Base-by-base conservation (phyloP, 176 grass and related monocot species). In the Poa pratensis region DNA sequence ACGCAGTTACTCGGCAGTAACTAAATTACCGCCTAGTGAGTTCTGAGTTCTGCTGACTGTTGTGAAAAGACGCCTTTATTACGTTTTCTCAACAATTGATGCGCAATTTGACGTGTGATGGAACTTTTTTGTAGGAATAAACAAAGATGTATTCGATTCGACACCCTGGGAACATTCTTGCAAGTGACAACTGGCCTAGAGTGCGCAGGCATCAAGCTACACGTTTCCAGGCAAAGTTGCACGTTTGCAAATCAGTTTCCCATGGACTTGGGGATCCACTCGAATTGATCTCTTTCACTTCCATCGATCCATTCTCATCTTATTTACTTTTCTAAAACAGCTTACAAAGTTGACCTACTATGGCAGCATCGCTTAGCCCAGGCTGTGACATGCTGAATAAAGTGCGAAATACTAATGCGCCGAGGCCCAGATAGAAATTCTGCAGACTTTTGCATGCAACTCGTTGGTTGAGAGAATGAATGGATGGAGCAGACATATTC, bases 401-500 rank as follows among this genome's bases (percentile, higher is more conserved):
- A 42, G 39, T 13, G 7, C 30, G 27, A 12, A 60, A 60, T 24
- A 3, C n/a, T 0, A 16, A 24, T 23, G 5, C 16, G 54, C 32
- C 6, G 9, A 23, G 59, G 49, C n/a, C 60, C 79, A 78, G 40
- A 19, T 16, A 83, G 17, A 28, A 72, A 34, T 76, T 24, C 16
- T 6, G 34, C 46, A 5, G 46, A 3, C 30, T 60, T 59, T 49
- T 75, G 24, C 50, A 37, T 75, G 24, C 50, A 37, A 7, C 53
- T 51, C 28, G 30, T 9, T 79, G 57, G 55, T 37, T 51, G 77
- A 51, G 19, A 86, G 62, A 50, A 39, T 30, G 48, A 74, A 80
- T 77, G 52, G 30, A 54, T 27, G 27, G 35, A 70, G 32, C 69
- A 48, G 37, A 39, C 7, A 67, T 65, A 64, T 43, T 62, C 60